Evolutionary conservation across 1,139 yeast genomes (phyloP), one percentile per base, ranked within the genome.

Genomic region (Sugiyamaella xylanicola): DNA sequence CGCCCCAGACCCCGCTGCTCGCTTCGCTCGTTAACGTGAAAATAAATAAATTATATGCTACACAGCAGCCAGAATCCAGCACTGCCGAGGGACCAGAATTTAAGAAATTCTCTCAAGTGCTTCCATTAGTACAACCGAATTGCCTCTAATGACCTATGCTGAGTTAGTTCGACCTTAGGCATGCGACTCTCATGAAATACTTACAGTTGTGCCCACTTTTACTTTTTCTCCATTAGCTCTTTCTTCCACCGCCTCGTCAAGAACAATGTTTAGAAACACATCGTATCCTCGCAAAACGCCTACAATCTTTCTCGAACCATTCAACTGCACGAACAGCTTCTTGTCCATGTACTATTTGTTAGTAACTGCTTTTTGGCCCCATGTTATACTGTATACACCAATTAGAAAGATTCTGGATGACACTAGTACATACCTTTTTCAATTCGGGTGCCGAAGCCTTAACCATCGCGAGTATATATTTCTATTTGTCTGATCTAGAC

Each of bases 231-330:
- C 85, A 54, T 76, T 73, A 13, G 70, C 60, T 59, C 72, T 75
- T 60, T 80, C 85, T 67, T 87, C 95, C 21, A 84, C 77, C 1
- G 93, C 91, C 53, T 86, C 88, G 46, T 84, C 88, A 35, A 88
- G 69, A 0, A 90, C 91, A 35, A 88, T 74, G 67, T 88, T 89
- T 65, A 88, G 71, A 67, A 87, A 88, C 65, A 82, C 84, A 68
- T 89, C 97, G 68, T 83, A 89, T 9, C 96, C 96, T 67, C 87
- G 77, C 56, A 89, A 77, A 5, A 82, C 79, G 1, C 97, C 97
- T 2, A 80, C 77, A 5, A 89, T 83, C 61, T 81, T 83, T 56
- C 96, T 78, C 16, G 87, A 74, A 5, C 95, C 93, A 68, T 87
- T 87, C 58, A 90, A 76, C 65, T 85, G 88, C 21, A 89, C 75